Conservation (phyloP, 352 stramenopile genomes). For the Phytopythium mirpurense region DNA sequence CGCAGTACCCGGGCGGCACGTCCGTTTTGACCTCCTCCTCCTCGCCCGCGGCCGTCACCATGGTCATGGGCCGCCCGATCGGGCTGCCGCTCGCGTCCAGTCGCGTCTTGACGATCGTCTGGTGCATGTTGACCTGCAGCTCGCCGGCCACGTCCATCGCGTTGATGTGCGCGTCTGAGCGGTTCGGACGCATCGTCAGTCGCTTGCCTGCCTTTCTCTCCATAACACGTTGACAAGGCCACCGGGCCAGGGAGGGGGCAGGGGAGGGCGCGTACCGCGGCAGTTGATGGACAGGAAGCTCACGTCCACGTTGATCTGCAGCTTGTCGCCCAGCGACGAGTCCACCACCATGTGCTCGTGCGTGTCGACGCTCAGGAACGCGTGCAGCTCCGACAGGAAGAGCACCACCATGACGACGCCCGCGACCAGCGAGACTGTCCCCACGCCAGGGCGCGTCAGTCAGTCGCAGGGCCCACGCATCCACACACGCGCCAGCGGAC, state of each 20-base stretch:
- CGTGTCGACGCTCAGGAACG: constrained; percentile 75
- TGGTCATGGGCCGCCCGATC: constrained; percentile 52
- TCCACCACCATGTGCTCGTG: constrained; percentile 96
- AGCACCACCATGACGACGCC: constrained; percentile 88
- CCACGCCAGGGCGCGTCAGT: constrained; percentile 4
- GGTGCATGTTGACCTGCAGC: constrained; percentile 95
- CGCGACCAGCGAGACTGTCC: constrained; percentile 78
- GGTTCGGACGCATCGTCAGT: no score
- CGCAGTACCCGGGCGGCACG: constrained; percentile 89
- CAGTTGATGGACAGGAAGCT: constrained; percentile 97
- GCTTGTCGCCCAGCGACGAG: constrained; percentile 91
- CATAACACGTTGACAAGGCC: no score
- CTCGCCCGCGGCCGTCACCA: constrained; percentile 18
- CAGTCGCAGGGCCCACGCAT: not conserved
- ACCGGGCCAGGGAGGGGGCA: no score
- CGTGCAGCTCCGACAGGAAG: constrained; percentile 86
- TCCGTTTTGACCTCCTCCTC: constrained; percentile 32
- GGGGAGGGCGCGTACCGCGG: constrained; percentile 29
- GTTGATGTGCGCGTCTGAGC: constrained; percentile 95
- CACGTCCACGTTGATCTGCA: constrained; percentile 97
- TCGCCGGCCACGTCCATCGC: constrained; percentile 98
- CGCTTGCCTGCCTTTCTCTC: no score
- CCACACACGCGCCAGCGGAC: not conserved
- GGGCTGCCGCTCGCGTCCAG: constrained; percentile 68
- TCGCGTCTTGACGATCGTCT: constrained; percentile 93